Conservation (phyloP, 2,329 filamentous ascomycete genomes). For the Coniochaeta sp. region DNA sequence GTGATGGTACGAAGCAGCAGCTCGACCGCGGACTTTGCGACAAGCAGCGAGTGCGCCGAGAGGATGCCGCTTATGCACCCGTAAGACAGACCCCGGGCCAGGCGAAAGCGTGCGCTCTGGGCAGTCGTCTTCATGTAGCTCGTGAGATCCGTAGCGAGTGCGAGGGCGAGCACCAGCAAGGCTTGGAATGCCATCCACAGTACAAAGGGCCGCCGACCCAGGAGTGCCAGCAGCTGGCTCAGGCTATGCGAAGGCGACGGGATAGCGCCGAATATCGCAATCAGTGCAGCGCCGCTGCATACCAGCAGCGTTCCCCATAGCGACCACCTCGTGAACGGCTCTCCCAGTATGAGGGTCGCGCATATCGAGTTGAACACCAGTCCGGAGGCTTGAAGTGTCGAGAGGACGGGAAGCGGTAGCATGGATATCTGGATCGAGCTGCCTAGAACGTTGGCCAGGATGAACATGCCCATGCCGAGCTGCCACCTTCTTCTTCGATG, state of each 20-base stretch:
- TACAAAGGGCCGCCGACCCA: constrained; percentile 70
- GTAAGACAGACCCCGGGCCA: constrained; percentile 78
- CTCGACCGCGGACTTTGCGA: constrained; percentile 96
- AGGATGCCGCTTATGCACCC: constrained; percentile 87
- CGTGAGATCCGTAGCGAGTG: constrained; percentile 53
- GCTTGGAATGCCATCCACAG: constrained; percentile 82
- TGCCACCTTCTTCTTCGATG: constrained; percentile 92
- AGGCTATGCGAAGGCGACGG: constrained; percentile 87
- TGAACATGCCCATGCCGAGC: constrained; percentile 94
- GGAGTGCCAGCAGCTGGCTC: constrained; percentile 68
- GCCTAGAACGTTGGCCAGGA: constrained; percentile 87
- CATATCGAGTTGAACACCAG: constrained; percentile 98
- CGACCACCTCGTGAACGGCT: constrained; percentile 94
- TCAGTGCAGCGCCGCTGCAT: constrained; percentile 79
- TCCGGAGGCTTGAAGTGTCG: constrained; percentile 89
- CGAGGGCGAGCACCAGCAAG: constrained; percentile 62
- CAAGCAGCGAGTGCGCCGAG: constrained; percentile 84
- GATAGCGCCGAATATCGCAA: constrained; percentile 90
- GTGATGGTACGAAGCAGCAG: constrained; percentile 79
- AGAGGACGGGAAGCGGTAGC: constrained; percentile 85
- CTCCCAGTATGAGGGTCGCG: constrained; percentile 83
- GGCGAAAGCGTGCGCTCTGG: constrained; percentile 60
- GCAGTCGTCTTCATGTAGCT: constrained; percentile 44
- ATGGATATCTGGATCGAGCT: constrained; percentile 98
- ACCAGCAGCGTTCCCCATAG: constrained; percentile 84